Evolutionary conservation across 2,329 filamentous ascomycete genomes (phyloP), one percentile per base, ranked within the genome.

Genomic region (Thielaviopsis ethacetica): DNA sequence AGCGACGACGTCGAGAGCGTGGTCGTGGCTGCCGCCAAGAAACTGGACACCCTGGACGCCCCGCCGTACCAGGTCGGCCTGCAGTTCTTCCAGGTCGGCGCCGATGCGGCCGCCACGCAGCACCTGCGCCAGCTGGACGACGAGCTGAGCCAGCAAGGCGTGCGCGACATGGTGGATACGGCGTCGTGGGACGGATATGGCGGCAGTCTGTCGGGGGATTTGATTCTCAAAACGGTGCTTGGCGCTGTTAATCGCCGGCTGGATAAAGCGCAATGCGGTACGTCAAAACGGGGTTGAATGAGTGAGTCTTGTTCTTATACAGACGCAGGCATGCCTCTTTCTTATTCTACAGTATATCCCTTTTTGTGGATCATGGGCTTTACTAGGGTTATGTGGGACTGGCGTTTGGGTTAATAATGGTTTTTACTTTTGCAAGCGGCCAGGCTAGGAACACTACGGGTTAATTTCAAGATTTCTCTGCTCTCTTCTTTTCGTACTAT

Each of bases 61-160:
- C 82, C 85, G 3, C 77, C 83, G 0, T 86, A 86, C 75, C 93
- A 97, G 72, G 75, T 96, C 9, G 91, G 91, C 38, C 82, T 97
- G 59, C 91, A 97, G 69, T 97, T 97, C 74, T 95, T 97, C 75
- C 91, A 96, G 71, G 86, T 97, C 52, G 91, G 93, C 59, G 77
- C 80, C 55, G 88, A 95, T 64, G 67, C 72, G 0, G 73, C 70
- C 0, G 91, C 91, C 0, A 75, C 76, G 1, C 71, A 76, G 63
- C 82, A 85, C 59, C 74, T 97, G 47, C 73, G 79, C 64, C 76
- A 83, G 53, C 75, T 97, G 7, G 91, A 97, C 67, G 87, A 96
- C 68, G 74, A 78, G 50, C 66, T 79, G n/a, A 72, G 75, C 26
- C 72, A 76, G 30, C 72, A 76, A 30, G 74, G 76, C 15, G 68